Conservation (phyloP, 2,329 filamentous ascomycete genomes). For the Colletotrichum sp. region DNA sequence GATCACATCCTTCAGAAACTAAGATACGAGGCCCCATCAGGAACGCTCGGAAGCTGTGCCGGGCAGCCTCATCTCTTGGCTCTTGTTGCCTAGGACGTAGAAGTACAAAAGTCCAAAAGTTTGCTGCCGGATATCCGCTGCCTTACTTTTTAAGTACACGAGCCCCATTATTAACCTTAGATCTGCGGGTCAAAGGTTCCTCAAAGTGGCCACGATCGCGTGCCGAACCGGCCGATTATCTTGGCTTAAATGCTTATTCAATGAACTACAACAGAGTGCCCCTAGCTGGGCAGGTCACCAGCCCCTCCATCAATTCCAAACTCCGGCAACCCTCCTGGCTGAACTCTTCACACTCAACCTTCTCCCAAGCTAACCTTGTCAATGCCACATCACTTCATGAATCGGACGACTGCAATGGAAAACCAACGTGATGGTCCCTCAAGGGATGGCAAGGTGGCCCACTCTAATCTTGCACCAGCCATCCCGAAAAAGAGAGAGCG, state of each 20-base stretch:
- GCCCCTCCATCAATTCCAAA: background rate
- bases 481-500: background rate
- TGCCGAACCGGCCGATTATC: background rate
- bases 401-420: background rate
- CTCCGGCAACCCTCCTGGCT: background rate
- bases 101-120: background rate
- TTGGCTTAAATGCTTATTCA: background rate
- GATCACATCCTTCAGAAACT: background rate
- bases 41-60: background rate
- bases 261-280: background rate
- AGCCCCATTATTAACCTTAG: background rate
- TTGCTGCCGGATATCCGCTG: background rate
- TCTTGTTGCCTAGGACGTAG: background rate
- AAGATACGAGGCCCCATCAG: background rate
- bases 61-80: background rate
- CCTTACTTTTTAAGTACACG: background rate
- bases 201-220: background rate
- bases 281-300: background rate
- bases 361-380: background rate
- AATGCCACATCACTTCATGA: background rate
- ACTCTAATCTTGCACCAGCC: background rate
- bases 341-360: background rate
- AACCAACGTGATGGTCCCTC: background rate
- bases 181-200: background rate
- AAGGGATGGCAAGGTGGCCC: background rate